These are phyloP conservation scores for Coelastrella sp. DNA, from an alignment of 139 green algal species.

Conservation along the genomic window DNA sequence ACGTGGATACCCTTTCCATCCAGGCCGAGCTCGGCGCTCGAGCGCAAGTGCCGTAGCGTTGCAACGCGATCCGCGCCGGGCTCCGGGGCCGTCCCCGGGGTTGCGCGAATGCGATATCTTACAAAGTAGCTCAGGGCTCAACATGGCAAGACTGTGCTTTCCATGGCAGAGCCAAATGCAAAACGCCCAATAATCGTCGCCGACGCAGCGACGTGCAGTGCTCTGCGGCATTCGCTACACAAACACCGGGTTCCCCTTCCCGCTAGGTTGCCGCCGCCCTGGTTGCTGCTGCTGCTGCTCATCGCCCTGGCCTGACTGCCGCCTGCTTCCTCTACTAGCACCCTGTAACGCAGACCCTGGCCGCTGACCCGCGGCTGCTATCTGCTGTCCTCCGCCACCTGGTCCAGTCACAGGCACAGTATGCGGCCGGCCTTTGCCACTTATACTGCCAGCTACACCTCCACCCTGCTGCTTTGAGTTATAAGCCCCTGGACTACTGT, in stretches of 20 bases:
- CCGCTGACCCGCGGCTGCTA: too few relatives aligned
- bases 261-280: background rate
- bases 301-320: background rate
- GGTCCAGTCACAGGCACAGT: background rate
- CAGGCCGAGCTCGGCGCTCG: too few relatives aligned
- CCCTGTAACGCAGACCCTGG: background rate
- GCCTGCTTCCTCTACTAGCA: background rate
- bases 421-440: background rate
- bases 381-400: background rate
- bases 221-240: background rate
- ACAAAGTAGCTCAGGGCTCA: too few relatives aligned
- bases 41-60: too few relatives aligned
- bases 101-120: too few relatives aligned
- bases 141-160: too few relatives aligned
- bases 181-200: background rate
- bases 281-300: background rate
- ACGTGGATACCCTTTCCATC: too few relatives aligned
- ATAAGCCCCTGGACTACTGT: background rate
- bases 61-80: too few relatives aligned
- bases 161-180: background rate
- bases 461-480: background rate
- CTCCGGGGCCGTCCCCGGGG: too few relatives aligned
- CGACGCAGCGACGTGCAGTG: too few relatives aligned
- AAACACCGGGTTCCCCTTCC: background rate
- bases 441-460: background rate